Conservation (phyloP, 1,139 yeast genomes). For the Pneumocystis sp. region DNA sequence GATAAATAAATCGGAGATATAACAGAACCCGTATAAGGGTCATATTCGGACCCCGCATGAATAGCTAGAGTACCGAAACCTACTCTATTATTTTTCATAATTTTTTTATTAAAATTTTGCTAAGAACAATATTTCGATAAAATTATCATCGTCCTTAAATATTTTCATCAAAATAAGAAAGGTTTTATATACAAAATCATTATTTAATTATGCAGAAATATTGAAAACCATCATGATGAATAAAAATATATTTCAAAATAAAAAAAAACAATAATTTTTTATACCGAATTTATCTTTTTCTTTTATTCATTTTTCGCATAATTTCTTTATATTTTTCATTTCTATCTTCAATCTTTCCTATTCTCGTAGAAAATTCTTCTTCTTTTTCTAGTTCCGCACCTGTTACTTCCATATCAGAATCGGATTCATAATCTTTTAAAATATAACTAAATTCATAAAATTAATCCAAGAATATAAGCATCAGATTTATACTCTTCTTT, state of each 20-base stretch:
- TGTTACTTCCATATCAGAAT: slow-evolving; percentile 1
- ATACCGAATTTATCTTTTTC: neutral
- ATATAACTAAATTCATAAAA: neutral
- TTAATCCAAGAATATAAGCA: neutral
- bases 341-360: neutral
- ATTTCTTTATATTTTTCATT: neutral
- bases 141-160: neutral
- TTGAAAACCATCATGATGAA: neutral
- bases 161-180: neutral
- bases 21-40: slow-evolving; percentile 69
- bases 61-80: slow-evolving; percentile 37
- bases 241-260: neutral
- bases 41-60: slow-evolving; percentile 65
- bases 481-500: neutral
- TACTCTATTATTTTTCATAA: neutral
- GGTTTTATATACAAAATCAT: neutral
- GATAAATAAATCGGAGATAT: slow-evolving; percentile 73
- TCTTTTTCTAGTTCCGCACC: neutral
- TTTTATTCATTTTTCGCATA: neutral
- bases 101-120: neutral
- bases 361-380: neutral
- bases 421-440: neutral
- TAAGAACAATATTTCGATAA: neutral
- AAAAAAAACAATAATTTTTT: neutral
- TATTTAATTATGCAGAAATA: neutral